These are phyloP conservation scores for Phytophthora foliorum DNA, from an alignment of 352 stramenopile genomes.

Conservation along the genomic window DNA sequence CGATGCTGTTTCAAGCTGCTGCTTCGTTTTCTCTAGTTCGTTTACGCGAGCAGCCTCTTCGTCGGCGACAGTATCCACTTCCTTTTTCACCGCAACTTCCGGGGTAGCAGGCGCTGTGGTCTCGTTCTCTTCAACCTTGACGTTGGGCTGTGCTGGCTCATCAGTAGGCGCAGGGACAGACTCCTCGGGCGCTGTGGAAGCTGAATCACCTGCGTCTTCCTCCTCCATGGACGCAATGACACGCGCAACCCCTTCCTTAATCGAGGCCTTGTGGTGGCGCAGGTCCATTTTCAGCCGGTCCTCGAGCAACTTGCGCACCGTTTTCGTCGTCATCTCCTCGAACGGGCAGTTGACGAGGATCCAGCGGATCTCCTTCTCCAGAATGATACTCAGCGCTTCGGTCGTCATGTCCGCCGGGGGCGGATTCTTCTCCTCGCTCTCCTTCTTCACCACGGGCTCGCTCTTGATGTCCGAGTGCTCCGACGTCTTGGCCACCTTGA, in stretches of 20 bases:
- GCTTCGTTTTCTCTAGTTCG: conserved; percentile 22
- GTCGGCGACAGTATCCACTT: conserved; percentile 21
- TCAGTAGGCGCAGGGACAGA: conserved; percentile 3
- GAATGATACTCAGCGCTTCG: conserved; percentile 56
- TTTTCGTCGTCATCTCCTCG: conserved; percentile 89
- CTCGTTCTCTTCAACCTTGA: conserved; percentile 30
- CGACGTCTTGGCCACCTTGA: conserved; percentile 60
- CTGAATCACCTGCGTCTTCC: conserved; percentile 34
- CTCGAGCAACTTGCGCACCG: conserved; percentile 77
- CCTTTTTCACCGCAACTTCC: conserved; percentile 25
- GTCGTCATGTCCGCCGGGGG: conserved; percentile 41
- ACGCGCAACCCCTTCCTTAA: conserved; percentile 78
- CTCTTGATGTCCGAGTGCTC: conserved; percentile 51
- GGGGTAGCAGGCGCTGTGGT: conserved; percentile 3
- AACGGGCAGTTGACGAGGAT: conserved; percentile 83
- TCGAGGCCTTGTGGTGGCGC: conserved; percentile 76
- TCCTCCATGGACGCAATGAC: conserved; percentile 87
- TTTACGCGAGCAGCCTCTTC: conserved; percentile 13
- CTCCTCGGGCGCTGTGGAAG: conserved; percentile 29
- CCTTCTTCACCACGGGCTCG: conserved; percentile 13
- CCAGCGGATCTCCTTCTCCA: conserved; percentile 86
- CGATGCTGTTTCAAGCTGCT: conserved; percentile 46
- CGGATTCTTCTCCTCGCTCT: conserved; percentile 32
- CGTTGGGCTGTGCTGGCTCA: conserved; percentile 23
- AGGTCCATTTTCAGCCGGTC: conserved; percentile 77